phyloP scores from a whole-genome alignment of 1,284 basidiomycete genomes.

The Caloboletus firmus region DNA sequence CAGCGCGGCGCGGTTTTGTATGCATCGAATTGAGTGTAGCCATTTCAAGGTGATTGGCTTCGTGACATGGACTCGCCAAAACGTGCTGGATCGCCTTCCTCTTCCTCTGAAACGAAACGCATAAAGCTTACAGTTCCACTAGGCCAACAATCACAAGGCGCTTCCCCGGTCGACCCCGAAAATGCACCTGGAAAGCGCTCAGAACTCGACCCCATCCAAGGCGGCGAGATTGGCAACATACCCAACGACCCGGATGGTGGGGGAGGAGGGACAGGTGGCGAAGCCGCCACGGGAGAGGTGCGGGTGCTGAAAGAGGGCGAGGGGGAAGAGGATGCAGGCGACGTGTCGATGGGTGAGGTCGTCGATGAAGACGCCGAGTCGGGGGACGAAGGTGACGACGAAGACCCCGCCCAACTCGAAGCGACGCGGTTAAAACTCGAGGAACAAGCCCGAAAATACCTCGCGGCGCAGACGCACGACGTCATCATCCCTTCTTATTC shows the following conservation, averaged over 20 bases:
- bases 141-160: slow-evolving; percentile 59
- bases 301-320: slow-evolving; percentile 59
- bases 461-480: slow-evolving; percentile 96
- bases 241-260: slow-evolving; percentile 46
- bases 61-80: slow-evolving; percentile 66
- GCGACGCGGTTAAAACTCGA: slow-evolving; percentile 77
- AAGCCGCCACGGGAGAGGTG: slow-evolving; percentile 42
- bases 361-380: slow-evolving; percentile 65
- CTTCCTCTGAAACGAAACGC: slow-evolving; percentile 61
- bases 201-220: slow-evolving; percentile 72
- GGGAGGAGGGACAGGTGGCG: slow-evolving; percentile 43
- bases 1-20: slow-evolving; percentile 12
- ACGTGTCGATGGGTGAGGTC: slow-evolving; percentile 73
- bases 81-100: slow-evolving; percentile 66
- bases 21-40: slow-evolving; percentile 12
- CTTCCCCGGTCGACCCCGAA: slow-evolving; percentile 66
- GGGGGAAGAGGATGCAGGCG: slow-evolving; percentile 61
- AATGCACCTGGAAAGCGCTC: slow-evolving; percentile 72
- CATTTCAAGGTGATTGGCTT: slow-evolving; percentile 29
- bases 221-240: slow-evolving; percentile 70
- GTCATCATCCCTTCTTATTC: slow-evolving; percentile 97
- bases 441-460: slow-evolving; percentile 88
- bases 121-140: slow-evolving; percentile 58
- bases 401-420: slow-evolving; percentile 78
- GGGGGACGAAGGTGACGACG: slow-evolving; percentile 64